These are phyloP conservation scores for Rhizoctonia solani DNA, from an alignment of 1,284 basidiomycete species.

Conservation along the genomic window DNA sequence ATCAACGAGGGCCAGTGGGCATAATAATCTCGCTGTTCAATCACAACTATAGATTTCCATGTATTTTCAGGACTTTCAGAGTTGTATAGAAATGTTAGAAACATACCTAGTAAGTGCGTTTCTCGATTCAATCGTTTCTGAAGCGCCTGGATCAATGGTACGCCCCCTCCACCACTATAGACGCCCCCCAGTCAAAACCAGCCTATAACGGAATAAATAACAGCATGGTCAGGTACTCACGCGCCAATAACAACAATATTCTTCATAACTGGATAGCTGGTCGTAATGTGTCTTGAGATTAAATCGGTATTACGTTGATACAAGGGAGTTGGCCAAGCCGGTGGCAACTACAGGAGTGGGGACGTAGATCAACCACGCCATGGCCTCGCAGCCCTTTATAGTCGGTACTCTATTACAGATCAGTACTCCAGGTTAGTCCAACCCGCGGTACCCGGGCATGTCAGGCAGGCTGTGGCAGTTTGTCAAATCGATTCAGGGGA, in stretches of 20 bases:
- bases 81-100: background rate
- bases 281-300: background rate
- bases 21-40: slow-evolving; percentile 29
- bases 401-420: background rate
- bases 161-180: background rate
- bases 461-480: background rate
- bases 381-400: background rate
- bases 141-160: slow-evolving; percentile 8
- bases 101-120: slow-evolving; percentile 14
- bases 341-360: background rate
- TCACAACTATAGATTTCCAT: slow-evolving; percentile 16
- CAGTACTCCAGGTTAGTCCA: background rate
- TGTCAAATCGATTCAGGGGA: background rate
- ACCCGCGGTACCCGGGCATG: background rate
- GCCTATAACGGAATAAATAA: background rate
- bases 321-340: background rate
- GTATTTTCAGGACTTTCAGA: too few species aligned
- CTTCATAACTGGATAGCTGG: background rate
- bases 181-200: background rate
- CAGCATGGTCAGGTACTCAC: background rate
- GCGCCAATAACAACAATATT: slow-evolving; percentile 26
- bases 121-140: slow-evolving; percentile 14
- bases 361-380: background rate
- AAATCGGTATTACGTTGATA: background rate
- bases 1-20: slow-evolving; percentile 17